A percentile compares a stretch with the other conserved stretches of the same genome.
Conservation (phyloP, 495 filamentous ascomycete genomes). For the Ramalina peruviana region DNA sequence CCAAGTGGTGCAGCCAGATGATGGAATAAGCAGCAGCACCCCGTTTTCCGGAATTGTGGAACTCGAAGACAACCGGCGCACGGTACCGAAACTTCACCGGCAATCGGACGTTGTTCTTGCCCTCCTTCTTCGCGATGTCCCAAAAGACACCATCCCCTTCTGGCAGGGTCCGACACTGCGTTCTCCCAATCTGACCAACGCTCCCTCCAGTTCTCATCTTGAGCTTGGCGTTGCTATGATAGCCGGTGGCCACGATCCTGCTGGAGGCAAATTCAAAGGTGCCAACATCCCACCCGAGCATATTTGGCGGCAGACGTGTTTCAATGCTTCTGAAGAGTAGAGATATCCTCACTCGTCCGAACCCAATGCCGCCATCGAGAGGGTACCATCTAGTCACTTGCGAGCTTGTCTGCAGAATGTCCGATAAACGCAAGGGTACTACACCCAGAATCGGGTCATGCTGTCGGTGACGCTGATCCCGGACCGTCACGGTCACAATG, state of each 20-base stretch:
- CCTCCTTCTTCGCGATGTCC: constrained; percentile 45
- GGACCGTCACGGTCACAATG: constrained; percentile 74
- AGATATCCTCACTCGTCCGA: constrained; percentile 80
- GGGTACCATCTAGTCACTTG: constrained; percentile 64
- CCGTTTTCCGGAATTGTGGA: constrained; percentile 54
- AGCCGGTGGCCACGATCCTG: constrained; percentile 44
- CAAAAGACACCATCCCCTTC: constrained; percentile 52
- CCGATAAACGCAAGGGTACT: constrained; percentile 72
- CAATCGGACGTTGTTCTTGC: constrained; percentile 49
- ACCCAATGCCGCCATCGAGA: constrained; percentile 57
- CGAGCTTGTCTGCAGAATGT: constrained; percentile 71
- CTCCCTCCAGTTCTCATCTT: constrained; percentile 76
- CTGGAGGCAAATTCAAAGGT: constrained; percentile 75
- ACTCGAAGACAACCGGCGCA: constrained; percentile 77
- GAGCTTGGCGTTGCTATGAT: constrained; percentile 47
- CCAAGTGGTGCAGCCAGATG: constrained; percentile 73
- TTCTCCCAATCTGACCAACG: constrained; percentile 50
- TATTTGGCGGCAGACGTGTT: constrained; percentile 60
- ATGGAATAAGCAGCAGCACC: constrained; percentile 58
- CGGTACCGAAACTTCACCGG: constrained; percentile 85
- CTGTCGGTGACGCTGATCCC: constrained; percentile 75
- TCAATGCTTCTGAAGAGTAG: constrained; percentile 78
- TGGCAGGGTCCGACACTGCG: constrained; percentile 36
- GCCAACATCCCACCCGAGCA: constrained; percentile 86
- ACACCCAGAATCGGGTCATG: constrained; percentile 92